Base-by-base conservation (phyloP, 1,139 yeast genomes). In the Blastobotrys indianensis region DNA sequence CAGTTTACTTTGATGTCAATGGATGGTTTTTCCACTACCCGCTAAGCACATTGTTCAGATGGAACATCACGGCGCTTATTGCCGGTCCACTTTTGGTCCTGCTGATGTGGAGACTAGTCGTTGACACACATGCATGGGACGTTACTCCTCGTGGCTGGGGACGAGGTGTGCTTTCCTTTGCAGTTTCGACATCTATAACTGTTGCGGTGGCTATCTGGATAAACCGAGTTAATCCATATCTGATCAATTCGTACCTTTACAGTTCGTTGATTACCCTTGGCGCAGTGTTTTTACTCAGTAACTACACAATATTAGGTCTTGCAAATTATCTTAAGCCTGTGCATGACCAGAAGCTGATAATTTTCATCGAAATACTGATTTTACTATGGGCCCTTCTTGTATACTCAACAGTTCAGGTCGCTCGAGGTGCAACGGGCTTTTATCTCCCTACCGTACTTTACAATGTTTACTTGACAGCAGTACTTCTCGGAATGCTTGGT, bases 291-390 rank as follows among this genome's bases (percentile, higher is more conserved):
- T 54, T 82, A 34, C 61, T 85, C 29, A 49, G 73, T 40, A 82
- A 82, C 57, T 83, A 81, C 57, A 38, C 75, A 2, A 50, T 82
- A 20, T 67, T 85, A 54, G 79, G 82, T 29, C 53, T 76, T 12
- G 72, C 78, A 50, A 72, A 73, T 42, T 67, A 70, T 49, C 58
- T 75, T 39, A 73, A 75, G 54, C 80, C 84, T 7, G 76, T 80
- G 30, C 84, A 80, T 55, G 94, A 80, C 60, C 87, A 84, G 57
- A 87, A 86, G 61, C 73, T 85, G 50, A 69, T 83, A 36, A 72
- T 77, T 1, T 69, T 83, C n/a, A 58, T 84, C 30, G 82, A 83
- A 62, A 63, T 77, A 10, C 73, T 81, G 16, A 61, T 74, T 23
- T 46, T 77, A 1, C 68, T 75, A 48, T 86, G 95, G 95, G 46